A percentile compares a stretch with the other conserved stretches of the same genome.
Conservation (phyloP, 164 flowering plant species). For the Umbilicus rupestris region DNA sequence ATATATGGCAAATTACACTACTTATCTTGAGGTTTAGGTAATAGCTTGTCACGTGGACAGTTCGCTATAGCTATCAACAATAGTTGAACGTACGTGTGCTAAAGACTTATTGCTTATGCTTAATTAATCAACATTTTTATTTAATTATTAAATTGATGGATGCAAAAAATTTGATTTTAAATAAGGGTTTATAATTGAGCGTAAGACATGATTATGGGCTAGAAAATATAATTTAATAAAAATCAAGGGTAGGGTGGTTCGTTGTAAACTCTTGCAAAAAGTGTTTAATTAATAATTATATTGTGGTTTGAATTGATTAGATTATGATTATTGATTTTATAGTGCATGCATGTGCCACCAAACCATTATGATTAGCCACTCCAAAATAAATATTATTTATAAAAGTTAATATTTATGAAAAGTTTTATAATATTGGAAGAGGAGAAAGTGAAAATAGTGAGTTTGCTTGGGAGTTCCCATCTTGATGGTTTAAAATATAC, state of each 20-base stretch:
- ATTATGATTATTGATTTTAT: not conserved
- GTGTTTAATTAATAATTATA: not conserved
- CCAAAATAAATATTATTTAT: not conserved
- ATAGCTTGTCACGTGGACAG: not conserved
- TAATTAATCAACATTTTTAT: not conserved
- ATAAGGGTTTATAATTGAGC: not conserved
- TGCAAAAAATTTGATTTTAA: not conserved
- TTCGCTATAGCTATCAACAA: not conserved
- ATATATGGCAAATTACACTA: not conserved
- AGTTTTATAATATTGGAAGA: no score
- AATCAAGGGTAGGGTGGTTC: not conserved
- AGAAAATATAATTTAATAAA: not conserved
- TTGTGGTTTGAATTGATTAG: not conserved
- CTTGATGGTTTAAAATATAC: no score
- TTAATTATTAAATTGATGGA: not conserved
- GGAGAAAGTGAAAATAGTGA: no score
- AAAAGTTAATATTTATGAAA: not conserved
- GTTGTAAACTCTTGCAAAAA: not conserved
- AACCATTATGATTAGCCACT: not conserved
- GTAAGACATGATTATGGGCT: constrained; percentile 4
- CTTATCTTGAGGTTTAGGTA: not conserved
- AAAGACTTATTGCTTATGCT: not conserved
- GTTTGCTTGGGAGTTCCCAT: no score
- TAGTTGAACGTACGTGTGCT: not conserved
- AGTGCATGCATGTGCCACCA: constrained; percentile 2